These are phyloP conservation scores for Incumbomyces delicatus DNA, from an alignment of 2,329 filamentous ascomycete species.

Conservation along the genomic window DNA sequence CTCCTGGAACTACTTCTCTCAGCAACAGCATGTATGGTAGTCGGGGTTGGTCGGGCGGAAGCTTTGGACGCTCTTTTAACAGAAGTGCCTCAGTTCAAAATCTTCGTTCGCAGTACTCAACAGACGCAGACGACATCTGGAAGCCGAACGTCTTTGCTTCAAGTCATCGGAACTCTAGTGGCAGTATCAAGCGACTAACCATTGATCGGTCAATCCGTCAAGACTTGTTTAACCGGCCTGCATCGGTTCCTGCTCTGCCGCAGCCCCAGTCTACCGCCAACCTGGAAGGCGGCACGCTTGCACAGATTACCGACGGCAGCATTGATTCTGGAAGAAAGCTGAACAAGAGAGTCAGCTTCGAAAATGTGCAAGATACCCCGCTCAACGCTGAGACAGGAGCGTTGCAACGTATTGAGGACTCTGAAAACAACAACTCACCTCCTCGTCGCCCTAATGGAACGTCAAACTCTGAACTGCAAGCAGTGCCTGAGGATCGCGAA, in stretches of 20 bases:
- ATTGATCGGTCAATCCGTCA: conserved; percentile 80
- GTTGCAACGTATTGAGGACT: conserved; percentile 42
- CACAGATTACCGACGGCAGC: conserved; percentile 13
- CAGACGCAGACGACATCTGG: conserved; percentile 70
- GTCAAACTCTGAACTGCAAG: conserved; percentile 60
- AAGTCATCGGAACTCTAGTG: conserved; percentile 55
- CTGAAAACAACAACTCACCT: conserved; percentile 23
- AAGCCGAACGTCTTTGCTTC: conserved; percentile 75
- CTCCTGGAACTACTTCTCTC: conserved; percentile 46
- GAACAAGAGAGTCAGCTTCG: conserved; percentile 87
- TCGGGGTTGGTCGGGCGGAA: conserved; percentile 38
- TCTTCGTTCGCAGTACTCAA: conserved; percentile 68
- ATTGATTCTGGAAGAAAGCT: conserved; percentile 35
- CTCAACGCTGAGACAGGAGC: conserved; percentile 38
- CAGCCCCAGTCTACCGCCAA: conserved; percentile 28
- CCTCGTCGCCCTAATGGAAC: conserved; percentile 34
- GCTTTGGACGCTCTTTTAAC: conserved; percentile 60
- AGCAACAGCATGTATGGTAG: conserved; percentile 30
- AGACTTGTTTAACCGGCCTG: conserved; percentile 44
- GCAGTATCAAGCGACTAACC: conserved; percentile 76
- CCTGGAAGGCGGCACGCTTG: conserved; percentile 4
- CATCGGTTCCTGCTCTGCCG: conserved; percentile 24
- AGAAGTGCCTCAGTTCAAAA: conserved; percentile 88
- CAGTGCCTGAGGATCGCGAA: conserved; percentile 56
- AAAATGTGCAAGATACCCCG: conserved; percentile 47